Base-by-base conservation (phyloP, 2,329 filamentous ascomycete species). In the Pseudonectria buxi region DNA sequence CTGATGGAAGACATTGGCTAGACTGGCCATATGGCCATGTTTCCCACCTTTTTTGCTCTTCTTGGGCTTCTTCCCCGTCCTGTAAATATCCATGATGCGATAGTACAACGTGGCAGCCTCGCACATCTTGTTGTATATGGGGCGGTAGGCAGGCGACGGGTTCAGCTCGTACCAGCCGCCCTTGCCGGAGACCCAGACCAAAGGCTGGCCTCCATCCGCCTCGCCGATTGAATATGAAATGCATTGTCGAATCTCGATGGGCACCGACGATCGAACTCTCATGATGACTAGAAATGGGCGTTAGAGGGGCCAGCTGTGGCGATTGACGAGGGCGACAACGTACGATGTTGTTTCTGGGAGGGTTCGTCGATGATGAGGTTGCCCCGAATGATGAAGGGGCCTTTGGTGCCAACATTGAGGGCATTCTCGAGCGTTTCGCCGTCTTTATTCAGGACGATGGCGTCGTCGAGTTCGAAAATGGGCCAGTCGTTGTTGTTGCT, bases 101-200 rank as follows among this genome's bases (percentile, higher is more conserved):
- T 83, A 84, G 46, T 86, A 74, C 14, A 85, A 59, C 7, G 69
- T 65, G 10, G 83, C 72, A 2, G 76, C 80, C 53, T 83, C 70
- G 33, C 72, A 67, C 68, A 83, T 83, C 31, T 69, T 64, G 22
- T 70, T 59, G 56, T 74, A 80, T 18, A 76, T 74, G 6, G 59
- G 48, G 33, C 62, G 59, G 54, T 85, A 88, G 3, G 61, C 56
- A 9, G 63, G 51, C n/a, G 72, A 64, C 2, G 83, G 81, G 24
- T 64, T 64, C 28, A 87, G 69, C 50, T 81, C 74, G 53, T 77
- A 86, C 80, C 81, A 86, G 29, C 81, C 82, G 10, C 78, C 72
- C 35, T 65, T 51, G 25, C 56, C 58, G 1, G 51, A 47, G 1
- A 81, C 77, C 83, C 83, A 87, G 22, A 84, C 63, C n/a, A 74